These are phyloP conservation scores for Syzygium grande DNA, from an alignment of 345 rosid genomes.

Conservation along the genomic window DNA sequence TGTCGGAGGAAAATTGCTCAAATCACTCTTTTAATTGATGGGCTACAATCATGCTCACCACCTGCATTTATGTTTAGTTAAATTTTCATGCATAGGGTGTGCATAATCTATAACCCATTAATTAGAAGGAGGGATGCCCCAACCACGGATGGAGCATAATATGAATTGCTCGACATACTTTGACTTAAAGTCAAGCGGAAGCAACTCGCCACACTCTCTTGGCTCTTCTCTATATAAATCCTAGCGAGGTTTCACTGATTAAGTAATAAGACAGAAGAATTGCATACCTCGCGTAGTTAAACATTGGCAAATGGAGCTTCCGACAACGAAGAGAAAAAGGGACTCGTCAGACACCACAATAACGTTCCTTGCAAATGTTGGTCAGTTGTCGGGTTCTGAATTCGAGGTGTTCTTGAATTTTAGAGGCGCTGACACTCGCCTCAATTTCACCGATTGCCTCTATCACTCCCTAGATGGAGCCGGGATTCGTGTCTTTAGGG, in stretches of 20 bases:
- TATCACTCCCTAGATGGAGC: background rate
- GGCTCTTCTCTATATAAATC: background rate
- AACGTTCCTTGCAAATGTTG: background rate
- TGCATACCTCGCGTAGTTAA: background rate
- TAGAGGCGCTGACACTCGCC: background rate
- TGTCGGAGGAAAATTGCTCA: too few relatives aligned
- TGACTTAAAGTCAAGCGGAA: background rate
- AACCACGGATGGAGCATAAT: background rate
- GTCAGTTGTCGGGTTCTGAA: background rate
- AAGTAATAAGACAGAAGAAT: background rate
- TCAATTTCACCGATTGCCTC: background rate
- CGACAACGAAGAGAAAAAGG: background rate
- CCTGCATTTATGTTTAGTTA: background rate
- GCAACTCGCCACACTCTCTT: background rate
- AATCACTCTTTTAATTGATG: too few relatives aligned
- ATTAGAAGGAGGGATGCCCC: background rate
- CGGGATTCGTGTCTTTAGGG: background rate
- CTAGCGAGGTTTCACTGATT: background rate
- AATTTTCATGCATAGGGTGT: background rate
- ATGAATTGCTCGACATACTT: background rate
- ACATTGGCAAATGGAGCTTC: background rate
- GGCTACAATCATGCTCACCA: too few relatives aligned
- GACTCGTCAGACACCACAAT: background rate
- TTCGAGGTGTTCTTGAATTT: background rate
- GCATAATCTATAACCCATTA: background rate